Base-by-base conservation (phyloP, 1,139 yeast genomes). In the Candida sojae region DNA sequence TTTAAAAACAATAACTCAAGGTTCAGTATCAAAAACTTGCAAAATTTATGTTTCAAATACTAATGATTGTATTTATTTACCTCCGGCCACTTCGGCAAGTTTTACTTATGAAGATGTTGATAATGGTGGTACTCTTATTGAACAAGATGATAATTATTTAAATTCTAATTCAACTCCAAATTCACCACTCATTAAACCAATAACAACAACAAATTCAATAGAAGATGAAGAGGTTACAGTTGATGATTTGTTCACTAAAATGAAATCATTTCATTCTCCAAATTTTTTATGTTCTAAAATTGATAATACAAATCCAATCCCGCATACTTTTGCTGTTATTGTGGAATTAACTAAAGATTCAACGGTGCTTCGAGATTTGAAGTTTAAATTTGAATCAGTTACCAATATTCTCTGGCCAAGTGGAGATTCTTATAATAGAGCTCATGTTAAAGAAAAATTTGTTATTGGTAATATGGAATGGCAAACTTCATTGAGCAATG, bases 401-500 rank as follows among this genome's bases (percentile, higher is more conserved):
- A 64, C 73, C 6, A 64, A 60, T 45, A 68, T 80, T 2, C 63
- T 75, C 50, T 83, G 88, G 88, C 82, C 83, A 6, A 68, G 73
- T 34, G 82, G 82, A 8, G 82, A 82, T 29, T 80, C 82, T 1
- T 77, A 78, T 57, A 75, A 70, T 53, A 73, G 65, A 50, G 56
- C 61, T 39, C 68, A 64, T 44, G 51, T 64, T 26, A 76, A 71
- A 48, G 86, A 83, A 54, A 67, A 67, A 45, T 82, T 79, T 58
- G 71, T 70, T 43, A 70, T 79, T 21, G 85, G 85, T 0, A 62
- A 64, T 17, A 52, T 75, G 56, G 74, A 69, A 42, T 83, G 86
- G 86, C 61, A 62, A 11, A 62, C 80, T 13, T 63, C 61, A 9
- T 60, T 75, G 26, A 56, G 63, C 2, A 76, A 80, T 46, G 79